phyloP scores from a whole-genome alignment of 331 rosid species.

The Spiraea crenata region DNA sequence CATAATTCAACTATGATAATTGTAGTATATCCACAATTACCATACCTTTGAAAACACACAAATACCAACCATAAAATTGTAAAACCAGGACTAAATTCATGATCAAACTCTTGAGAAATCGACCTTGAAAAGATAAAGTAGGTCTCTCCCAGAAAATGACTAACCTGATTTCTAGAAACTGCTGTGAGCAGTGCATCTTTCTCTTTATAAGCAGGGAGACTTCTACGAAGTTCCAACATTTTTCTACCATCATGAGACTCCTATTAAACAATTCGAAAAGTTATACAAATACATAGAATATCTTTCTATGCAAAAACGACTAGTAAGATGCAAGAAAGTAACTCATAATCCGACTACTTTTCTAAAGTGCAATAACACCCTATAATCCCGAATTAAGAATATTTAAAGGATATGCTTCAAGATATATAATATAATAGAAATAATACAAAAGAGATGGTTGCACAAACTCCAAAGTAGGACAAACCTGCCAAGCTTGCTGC shows the following conservation, averaged over 20 bases:
- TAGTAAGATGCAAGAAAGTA: no score
- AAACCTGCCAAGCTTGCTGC: slow-evolving; percentile 91
- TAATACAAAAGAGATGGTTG: not conserved
- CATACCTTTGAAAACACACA: not conserved
- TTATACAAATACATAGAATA: not conserved
- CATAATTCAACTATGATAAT: not conserved
- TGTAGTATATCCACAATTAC: not conserved
- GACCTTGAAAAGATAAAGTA: no score
- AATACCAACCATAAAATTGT: slow-evolving; percentile 3
- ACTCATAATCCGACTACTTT: not conserved
- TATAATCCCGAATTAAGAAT: not conserved
- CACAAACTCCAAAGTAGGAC: not conserved
- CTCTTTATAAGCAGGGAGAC: slow-evolving; percentile 85
- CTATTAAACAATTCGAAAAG: slow-evolving; percentile 39
- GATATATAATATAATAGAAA: not conserved
- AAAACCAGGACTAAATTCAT: slow-evolving; percentile 6
- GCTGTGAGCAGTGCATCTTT: slow-evolving; percentile 69
- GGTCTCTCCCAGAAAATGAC: not conserved
- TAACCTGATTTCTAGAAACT: slow-evolving; percentile 79
- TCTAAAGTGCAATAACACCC: no score
- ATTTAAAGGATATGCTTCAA: not conserved
- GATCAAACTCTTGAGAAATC: not conserved
- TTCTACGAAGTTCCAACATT: slow-evolving; percentile 74
- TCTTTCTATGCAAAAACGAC: no score
- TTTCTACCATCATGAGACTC: slow-evolving; percentile 75